phyloP scores from a whole-genome alignment of 768 basidiomycete genomes.

The Phaeotremella fagi region DNA sequence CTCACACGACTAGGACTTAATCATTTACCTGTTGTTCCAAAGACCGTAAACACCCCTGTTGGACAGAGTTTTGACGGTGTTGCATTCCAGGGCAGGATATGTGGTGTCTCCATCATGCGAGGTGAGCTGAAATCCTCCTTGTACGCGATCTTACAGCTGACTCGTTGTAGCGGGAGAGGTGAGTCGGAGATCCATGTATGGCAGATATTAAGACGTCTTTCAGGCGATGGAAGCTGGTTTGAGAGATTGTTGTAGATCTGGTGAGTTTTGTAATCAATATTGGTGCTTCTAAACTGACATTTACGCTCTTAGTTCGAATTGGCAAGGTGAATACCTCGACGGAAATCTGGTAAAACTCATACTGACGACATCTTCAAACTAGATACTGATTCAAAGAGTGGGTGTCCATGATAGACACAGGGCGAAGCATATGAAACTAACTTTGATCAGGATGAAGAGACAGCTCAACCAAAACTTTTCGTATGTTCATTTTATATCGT shows the following conservation, averaged over 20 bases:
- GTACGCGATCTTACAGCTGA: neutral
- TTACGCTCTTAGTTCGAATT: slow-evolving; percentile 57
- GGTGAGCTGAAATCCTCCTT: slow-evolving; percentile 61
- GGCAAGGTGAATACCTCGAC: slow-evolving; percentile 71
- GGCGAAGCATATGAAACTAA: neutral
- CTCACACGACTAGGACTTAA: slow-evolving; percentile 69
- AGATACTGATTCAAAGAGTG: slow-evolving; percentile 90
- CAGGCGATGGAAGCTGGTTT: slow-evolving; percentile 97
- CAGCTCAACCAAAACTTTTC: slow-evolving; percentile 85
- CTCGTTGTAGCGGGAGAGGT: slow-evolving; percentile 43
- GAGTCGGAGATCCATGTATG: neutral
- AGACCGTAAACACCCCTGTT: slow-evolving; percentile 52
- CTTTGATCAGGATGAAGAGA: slow-evolving; percentile 82
- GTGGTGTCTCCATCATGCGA: slow-evolving; percentile 88
- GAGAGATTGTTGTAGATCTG: slow-evolving; percentile 79
- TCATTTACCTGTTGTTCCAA: slow-evolving; percentile 69
- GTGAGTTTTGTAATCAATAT: slow-evolving; percentile 49
- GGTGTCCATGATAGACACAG: slow-evolving; percentile 25
- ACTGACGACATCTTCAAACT: too few relatives aligned
- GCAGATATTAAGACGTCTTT: neutral
- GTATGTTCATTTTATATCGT: slow-evolving; percentile 34
- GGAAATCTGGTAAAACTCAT: too few relatives aligned
- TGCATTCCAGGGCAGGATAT: slow-evolving; percentile 92
- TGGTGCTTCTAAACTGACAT: neutral
- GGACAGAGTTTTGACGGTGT: slow-evolving; percentile 84